phyloP scores from a whole-genome alignment of 2,329 filamentous ascomycete species.

The Coniochaeta pulveracea region DNA sequence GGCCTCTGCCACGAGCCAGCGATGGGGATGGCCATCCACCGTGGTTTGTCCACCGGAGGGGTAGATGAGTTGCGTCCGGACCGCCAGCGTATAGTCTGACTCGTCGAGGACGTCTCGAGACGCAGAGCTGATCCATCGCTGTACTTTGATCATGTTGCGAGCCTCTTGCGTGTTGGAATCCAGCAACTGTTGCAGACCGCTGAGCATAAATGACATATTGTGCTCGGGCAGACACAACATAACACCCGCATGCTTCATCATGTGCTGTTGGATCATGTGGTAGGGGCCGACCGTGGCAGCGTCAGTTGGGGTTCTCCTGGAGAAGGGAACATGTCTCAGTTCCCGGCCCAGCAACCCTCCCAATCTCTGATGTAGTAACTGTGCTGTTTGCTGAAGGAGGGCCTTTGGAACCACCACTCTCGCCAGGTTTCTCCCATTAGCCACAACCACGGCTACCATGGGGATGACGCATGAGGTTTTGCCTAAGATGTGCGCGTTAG shows the following conservation, averaged over 20 bases:
- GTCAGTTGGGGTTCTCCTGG: slow-evolving; percentile 31
- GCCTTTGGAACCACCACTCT: slow-evolving; percentile 46
- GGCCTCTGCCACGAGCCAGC: slow-evolving; percentile 34
- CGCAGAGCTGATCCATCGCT: slow-evolving; percentile 33
- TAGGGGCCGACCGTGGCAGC: slow-evolving; percentile 23
- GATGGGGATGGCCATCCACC: slow-evolving; percentile 39
- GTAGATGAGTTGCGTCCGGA: slow-evolving; percentile 46
- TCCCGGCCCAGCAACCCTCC: slow-evolving; percentile 42
- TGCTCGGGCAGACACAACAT: slow-evolving; percentile 53
- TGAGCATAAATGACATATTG: slow-evolving; percentile 52
- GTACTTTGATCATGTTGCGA: slow-evolving; percentile 34
- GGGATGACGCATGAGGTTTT: slow-evolving; percentile 48
- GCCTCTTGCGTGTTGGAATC: slow-evolving; percentile 31
- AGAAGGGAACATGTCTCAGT: slow-evolving; percentile 46
- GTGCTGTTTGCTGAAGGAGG: slow-evolving; percentile 43
- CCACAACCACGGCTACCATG: slow-evolving; percentile 33
- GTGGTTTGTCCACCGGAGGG: slow-evolving; percentile 34
- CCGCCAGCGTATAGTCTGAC: slow-evolving; percentile 42
- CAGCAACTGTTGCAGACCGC: slow-evolving; percentile 43
- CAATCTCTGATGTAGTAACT: slow-evolving; percentile 41
- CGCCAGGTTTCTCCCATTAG: slow-evolving; percentile 31
- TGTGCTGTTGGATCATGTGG: slow-evolving; percentile 23
- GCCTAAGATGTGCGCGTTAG: slow-evolving; percentile 12
- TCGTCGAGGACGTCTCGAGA: slow-evolving; percentile 56
- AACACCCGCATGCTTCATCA: slow-evolving; percentile 33